Conservation (phyloP, 2,329 filamentous ascomycete species). For the Neofusicoccum cordaticola region DNA sequence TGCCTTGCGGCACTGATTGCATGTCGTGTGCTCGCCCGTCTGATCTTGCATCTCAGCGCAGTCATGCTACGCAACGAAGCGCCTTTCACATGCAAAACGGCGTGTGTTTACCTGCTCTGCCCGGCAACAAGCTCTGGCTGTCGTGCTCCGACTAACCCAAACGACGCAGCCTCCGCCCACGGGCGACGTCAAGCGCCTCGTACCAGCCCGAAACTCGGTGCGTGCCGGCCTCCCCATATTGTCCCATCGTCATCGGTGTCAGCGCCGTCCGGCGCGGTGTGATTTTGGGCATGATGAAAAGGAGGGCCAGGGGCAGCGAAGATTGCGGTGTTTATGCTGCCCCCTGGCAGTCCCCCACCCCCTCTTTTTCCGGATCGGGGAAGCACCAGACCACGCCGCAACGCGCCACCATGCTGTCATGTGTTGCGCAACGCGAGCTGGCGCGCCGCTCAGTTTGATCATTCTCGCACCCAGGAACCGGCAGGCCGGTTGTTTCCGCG, state of each 20-base stretch:
- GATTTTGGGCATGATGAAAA: neutral
- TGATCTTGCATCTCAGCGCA: neutral
- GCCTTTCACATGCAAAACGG: conserved; percentile 7
- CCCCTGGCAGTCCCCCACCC: neutral
- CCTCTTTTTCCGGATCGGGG: conserved; percentile 10
- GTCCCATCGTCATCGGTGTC: neutral
- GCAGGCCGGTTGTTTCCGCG: conserved; percentile 6
- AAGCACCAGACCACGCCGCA: conserved; percentile 10
- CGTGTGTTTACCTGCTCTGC: neutral
- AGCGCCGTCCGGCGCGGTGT: neutral
- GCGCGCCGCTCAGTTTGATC: neutral
- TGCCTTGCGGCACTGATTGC: neutral
- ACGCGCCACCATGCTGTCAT: conserved; percentile 10
- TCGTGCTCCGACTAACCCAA: neutral
- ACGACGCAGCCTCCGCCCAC: neutral
- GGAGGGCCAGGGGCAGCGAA: neutral
- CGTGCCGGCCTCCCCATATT: neutral
- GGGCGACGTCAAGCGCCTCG: neutral
- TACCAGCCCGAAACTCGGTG: neutral
- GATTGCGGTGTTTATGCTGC: neutral
- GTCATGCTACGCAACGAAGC: neutral
- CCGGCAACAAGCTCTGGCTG: neutral
- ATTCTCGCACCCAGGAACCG: conserved; percentile 7
- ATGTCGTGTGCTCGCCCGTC: neutral
- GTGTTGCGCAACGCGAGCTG: conserved; percentile 8